Conservation (phyloP, 2,329 filamentous ascomycete species). For the Diaporthe nobilis region DNA sequence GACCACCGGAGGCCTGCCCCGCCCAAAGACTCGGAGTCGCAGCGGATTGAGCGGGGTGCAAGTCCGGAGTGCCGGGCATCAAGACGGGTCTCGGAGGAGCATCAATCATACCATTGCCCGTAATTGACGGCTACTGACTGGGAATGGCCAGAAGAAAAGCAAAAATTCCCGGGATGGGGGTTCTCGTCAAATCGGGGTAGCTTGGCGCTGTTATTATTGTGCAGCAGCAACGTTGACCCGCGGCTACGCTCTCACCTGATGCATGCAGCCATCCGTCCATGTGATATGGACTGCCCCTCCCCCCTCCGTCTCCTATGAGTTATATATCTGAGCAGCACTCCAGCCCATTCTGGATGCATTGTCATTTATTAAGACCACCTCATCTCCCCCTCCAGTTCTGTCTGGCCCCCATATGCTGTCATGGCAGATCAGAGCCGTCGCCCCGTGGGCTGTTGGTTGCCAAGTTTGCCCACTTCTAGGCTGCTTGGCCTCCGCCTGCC, state of each 20-base stretch:
- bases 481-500: constrained; percentile 29
- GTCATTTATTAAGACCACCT: background rate
- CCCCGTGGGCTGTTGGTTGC: constrained; percentile 3
- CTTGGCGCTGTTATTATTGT: background rate
- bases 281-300: constrained; percentile 1
- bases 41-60: background rate
- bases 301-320: background rate
- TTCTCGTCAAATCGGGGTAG: background rate
- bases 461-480: background rate
- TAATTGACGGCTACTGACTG: background rate
- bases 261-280: background rate
- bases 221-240: background rate
- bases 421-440: background rate
- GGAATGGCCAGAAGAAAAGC: background rate
- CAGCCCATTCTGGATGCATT: background rate
- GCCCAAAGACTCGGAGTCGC: constrained; percentile 4
- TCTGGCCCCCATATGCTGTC: background rate
- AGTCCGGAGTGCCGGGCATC: background rate
- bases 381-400: background rate
- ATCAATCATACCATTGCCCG: background rate
- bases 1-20: constrained; percentile 3
- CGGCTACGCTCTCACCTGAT: background rate
- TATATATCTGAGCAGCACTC: background rate
- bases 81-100: background rate
- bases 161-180: background rate